Base-by-base conservation (phyloP, 306 rosid genomes). In the Prunus salicina region DNA sequence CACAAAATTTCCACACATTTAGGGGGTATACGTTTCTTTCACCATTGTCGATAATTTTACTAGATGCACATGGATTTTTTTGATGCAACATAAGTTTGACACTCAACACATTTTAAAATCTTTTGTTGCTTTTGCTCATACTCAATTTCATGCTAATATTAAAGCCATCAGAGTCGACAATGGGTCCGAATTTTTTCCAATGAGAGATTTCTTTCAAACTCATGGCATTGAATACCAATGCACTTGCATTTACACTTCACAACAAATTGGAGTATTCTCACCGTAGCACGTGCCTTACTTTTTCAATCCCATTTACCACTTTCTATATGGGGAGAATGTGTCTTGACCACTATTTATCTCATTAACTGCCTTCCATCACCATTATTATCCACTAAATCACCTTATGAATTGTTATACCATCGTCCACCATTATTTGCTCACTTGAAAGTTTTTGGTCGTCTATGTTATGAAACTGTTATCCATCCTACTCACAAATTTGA, bases 301-400 rank as follows among this genome's bases (percentile, higher is more conserved):
- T 67, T 82, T 4, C 66, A 78, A 43, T 74, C 74, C 1, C 32
- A 74, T 5, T 45, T 82, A 69, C 77, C 77, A 0, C 38, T 69
- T 2, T 22, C 4, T 22, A 73, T 76, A 1, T 34, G 1, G 41
- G 41, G 41, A 34, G 41, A 34, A 4, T 5, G 41, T 34, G 41
- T 34, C 41, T 1, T 34, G 1, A 34, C 41, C 41, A 5, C 8
- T 34, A 1, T 34, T 6, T 34, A 34, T 6, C 41, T 5, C 1
- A 34, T 34, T 34, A 34, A 34, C 41, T 7, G 50, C 0, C 13
- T 70, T 4, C 73, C 81, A n/a, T 79, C 81, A 46, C 81, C 76
- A 24, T 75, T 79, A 0, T 22, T 71, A 11, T 79, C 79, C 6
- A 47, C 38, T 8, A 83, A 79, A 51, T 63, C 79, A 15, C 76